Base-by-base conservation (phyloP, 805 yeast species). In the Starmerella gropengiesseri region DNA sequence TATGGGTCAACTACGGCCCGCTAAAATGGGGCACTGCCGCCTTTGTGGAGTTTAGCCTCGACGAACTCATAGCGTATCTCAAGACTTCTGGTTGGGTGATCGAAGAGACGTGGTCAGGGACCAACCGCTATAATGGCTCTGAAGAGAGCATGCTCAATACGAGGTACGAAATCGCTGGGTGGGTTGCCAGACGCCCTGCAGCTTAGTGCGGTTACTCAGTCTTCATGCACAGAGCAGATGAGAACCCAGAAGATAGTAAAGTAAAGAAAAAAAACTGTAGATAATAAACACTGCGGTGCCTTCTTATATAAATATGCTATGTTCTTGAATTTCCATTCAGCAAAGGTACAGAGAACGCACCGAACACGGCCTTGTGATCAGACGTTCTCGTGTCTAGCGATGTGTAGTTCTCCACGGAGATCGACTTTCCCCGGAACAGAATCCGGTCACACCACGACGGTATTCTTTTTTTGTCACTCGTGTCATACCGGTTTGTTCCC, bases 381-480 rank as follows among this genome's bases (percentile, higher is more conserved):
- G 95, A 83, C 53, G 82, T 80, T 14, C 66, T 59, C 17, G 83
- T 67, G 14, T 69, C 66, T 17, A 68, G 73, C 39, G 79, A 67
- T 12, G 74, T 70, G 58, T 89, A 91, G 7, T 65, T 61, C 1
- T 70, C 48, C 48, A 81, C 89, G 34, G 64, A 67, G 44, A 87
- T 59, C 9, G 71, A 63, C 27, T 71, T 69, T 13, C 81, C 77
- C 20, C 81, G 66, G 55, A 76, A 78, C 37, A 87, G 61, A 25
- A 89, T 77, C 44, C 98, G 66, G 63, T 91, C 99, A 3, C 97
- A 87, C 98, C 98, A 91, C 0, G 98, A 93, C 1, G 98, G 99
- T 11, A 83, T 77, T 48, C 99, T 73, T 60, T 77, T 78, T 61
- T 91, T 91, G 55, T 89, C 97, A 31, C 93, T 78, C 0, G 94